Percentiles rank a stretch among this genome's conserved stretches.
Conservation (phyloP, 257 asterid species). For the Ajuga chamaepitys region DNA sequence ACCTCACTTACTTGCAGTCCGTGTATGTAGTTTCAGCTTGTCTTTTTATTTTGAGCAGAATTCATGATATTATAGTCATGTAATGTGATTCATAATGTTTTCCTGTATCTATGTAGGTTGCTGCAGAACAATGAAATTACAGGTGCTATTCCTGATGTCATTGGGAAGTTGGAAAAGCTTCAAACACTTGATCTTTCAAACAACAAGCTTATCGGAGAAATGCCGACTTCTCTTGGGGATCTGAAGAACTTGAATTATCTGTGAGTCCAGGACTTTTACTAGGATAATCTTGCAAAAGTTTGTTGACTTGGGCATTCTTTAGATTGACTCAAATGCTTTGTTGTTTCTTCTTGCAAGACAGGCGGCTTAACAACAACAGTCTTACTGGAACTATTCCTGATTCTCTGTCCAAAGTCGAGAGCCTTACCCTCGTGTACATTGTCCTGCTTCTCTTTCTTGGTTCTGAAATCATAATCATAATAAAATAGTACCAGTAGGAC, state of each 20-base stretch:
- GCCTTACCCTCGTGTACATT: constrained; percentile 82
- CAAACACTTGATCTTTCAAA: constrained; percentile 83
- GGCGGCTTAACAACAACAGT: constrained; percentile 96
- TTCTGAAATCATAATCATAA: background rate
- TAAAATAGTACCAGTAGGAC: background rate
- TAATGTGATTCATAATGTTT: no score
- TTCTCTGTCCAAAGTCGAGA: constrained; percentile 48
- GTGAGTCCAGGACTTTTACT: constrained; percentile 43
- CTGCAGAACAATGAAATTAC: constrained; percentile 86
- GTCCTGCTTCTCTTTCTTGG: background rate
- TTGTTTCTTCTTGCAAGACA: constrained; percentile 43
- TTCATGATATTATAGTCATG: background rate
- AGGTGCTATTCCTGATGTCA: constrained; percentile 65
- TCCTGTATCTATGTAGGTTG: constrained; percentile 40
- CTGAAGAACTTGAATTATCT: constrained; percentile 68
- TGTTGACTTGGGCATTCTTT: background rate
- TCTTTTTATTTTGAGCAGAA: background rate
- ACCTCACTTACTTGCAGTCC: constrained; percentile 72
- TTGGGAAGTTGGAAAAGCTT: constrained; percentile 75
- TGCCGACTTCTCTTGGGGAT: constrained; percentile 68
- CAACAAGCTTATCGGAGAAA: constrained; percentile 60
- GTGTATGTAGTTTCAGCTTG: constrained; percentile 51
- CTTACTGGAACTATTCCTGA: constrained; percentile 67
- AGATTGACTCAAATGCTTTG: constrained; percentile 18
- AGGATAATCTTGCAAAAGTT: background rate